Evolutionary conservation across 106 monocot species (phyloP).

Genomic region (Alisma plantagoaquatica): DNA sequence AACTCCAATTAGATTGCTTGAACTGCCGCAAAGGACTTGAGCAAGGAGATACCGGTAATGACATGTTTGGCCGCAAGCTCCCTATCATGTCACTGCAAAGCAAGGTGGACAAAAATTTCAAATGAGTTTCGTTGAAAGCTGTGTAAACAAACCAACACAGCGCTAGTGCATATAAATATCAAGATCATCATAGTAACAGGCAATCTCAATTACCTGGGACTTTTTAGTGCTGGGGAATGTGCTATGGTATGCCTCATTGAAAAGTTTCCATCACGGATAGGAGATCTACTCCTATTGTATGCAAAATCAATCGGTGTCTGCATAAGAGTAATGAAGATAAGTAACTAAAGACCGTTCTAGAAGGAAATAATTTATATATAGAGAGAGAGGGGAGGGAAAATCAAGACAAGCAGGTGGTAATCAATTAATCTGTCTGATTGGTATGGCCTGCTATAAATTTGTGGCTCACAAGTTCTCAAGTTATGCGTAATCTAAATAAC

Average conservation of each 20-base stretch:
- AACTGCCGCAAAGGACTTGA: conserved; percentile 68
- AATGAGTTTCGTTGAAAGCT: neutral
- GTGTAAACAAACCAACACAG: neutral
- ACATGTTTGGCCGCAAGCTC: conserved; percentile 50
- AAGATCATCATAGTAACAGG: too few relatives aligned
- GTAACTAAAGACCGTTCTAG: neutral
- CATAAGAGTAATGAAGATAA: neutral
- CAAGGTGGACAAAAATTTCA: neutral
- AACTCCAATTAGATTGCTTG: conserved; percentile 47
- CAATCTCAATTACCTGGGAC: conserved; percentile 26
- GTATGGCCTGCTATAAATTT: too few relatives aligned
- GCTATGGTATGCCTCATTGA: conserved; percentile 10
- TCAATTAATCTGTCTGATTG: too few relatives aligned
- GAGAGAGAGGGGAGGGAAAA: neutral
- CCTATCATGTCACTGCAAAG: conserved; percentile 19
- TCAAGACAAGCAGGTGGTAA: neutral
- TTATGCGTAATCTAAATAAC: too few relatives aligned
- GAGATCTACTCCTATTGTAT: conserved; percentile 38
- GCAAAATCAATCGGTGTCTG: conserved; percentile 22
- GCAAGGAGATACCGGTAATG: conserved; percentile 62
- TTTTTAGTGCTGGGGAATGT: conserved; percentile 19
- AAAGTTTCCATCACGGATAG: conserved; percentile 33
- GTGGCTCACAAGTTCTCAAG: too few relatives aligned
- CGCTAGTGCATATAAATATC: neutral
- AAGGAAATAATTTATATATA: neutral